Base-by-base conservation (phyloP, 2,329 filamentous ascomycete species). In the Huntiella bhutanensis region DNA sequence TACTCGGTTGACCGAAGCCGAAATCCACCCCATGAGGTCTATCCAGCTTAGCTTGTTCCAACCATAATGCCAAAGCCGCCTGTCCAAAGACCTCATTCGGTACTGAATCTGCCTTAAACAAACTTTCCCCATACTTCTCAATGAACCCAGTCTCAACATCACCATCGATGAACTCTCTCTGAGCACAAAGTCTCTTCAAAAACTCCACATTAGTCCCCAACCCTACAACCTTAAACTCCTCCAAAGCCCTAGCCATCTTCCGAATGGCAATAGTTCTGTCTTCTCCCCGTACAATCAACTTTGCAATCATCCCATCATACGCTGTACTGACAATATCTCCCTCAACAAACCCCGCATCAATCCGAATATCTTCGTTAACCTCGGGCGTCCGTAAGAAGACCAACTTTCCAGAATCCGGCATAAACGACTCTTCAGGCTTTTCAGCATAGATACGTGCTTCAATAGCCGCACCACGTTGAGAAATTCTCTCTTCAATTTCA, bases 301-400 rank as follows among this genome's bases (percentile, higher is more conserved):
- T 98, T 39, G 91, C 84, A 54, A 98, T 94, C 91, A 98, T 98
- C 22, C 91, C 91, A 55, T 98, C 91, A 61, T 98, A 98, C 46
- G 91, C 83, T 49, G 88, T 84, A 0, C 87, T 92, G 2, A 98
- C 83, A 52, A 85, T 84, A 58, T 94, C 88, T 19, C 91, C 91
- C 54, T 86, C 72, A 22, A 87, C 75, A 59, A 96, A 96, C 1
- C 91, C 91, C 40, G 87, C 86, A 57, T 98, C 91, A 53, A 98
- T 86, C 36, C 91, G 78, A 32, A 96, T 73, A 52, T 86, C 81
- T 1, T 80, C 70, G 34, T 75, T 72, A 1, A 72, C 64, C 22
- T 65, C 62, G 0, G 88, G 87, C 1, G 82, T 86, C 33, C 75
- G 72, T 8, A 96, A 74, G 59, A 95, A 84, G 4, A 92, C 69